These are phyloP conservation scores for Leccinellum luteum DNA, from an alignment of 768 basidiomycete species.

Conservation along the genomic window DNA sequence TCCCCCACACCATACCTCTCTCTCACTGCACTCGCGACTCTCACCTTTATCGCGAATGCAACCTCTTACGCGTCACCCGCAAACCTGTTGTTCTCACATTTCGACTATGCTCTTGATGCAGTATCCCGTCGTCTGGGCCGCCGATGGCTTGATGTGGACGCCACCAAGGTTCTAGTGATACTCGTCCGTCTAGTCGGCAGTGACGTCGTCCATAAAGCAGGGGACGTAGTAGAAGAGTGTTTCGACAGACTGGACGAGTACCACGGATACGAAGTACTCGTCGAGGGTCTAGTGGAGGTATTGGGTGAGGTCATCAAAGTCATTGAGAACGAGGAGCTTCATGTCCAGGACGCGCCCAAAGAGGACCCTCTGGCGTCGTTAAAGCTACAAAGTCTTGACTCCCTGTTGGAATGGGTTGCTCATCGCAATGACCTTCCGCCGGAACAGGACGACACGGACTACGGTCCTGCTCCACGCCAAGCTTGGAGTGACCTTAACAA, in stretches of 20 bases:
- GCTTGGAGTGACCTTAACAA: conserved; percentile 49
- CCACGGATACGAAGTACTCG: conserved; percentile 86
- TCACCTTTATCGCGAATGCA: conserved; percentile 66
- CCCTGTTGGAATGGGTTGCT: conserved; percentile 65
- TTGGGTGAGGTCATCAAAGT: conserved; percentile 81
- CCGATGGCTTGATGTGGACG: conserved; percentile 81
- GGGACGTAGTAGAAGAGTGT: conserved; percentile 95
- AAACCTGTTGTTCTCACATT: conserved; percentile 89
- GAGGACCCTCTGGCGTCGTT: conserved; percentile 13
- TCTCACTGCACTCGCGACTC: conserved; percentile 69
- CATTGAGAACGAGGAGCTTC: conserved; percentile 55
- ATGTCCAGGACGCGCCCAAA: conserved; percentile 19
- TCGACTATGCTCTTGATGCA: conserved; percentile 93
- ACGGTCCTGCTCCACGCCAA: conserved; percentile 57
- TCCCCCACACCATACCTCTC: conserved; percentile 68
- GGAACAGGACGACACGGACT: conserved; percentile 45
- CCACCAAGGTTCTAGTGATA: conserved; percentile 82
- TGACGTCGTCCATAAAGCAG: conserved; percentile 84
- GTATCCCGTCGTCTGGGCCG: conserved; percentile 81
- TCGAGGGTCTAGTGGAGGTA: conserved; percentile 86
- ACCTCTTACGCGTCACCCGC: conserved; percentile 87
- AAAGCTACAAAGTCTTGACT: conserved; percentile 41
- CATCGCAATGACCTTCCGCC: conserved; percentile 37
- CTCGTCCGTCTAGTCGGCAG: conserved; percentile 85
- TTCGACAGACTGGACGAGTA: conserved; percentile 96